phyloP scores from a whole-genome alignment of 805 yeast species.

The Nakazawaea anatomiae region DNA sequence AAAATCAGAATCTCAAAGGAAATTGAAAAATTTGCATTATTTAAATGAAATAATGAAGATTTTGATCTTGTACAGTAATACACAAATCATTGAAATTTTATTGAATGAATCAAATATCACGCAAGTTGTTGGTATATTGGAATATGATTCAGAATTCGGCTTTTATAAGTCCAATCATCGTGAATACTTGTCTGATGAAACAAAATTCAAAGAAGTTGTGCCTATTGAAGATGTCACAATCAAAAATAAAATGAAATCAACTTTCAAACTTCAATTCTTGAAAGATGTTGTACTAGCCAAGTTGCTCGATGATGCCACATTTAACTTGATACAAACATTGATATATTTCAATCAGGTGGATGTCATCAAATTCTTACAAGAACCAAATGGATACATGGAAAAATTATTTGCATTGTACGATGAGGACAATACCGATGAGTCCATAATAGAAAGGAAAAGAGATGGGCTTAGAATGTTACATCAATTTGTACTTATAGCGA shows the following conservation, averaged over 20 bases:
- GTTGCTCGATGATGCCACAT: constrained; percentile 73
- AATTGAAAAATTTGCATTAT: constrained; percentile 52
- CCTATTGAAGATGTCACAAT: constrained; percentile 50
- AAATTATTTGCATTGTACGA: constrained; percentile 56
- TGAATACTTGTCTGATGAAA: constrained; percentile 49
- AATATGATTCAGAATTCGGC: constrained; percentile 87
- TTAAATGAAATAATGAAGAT: constrained; percentile 73
- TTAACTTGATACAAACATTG: constrained; percentile 58
- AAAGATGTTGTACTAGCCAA: constrained; percentile 85
- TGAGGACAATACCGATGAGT: constrained; percentile 2
- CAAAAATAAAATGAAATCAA: constrained; percentile 57
- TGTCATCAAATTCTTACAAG: constrained; percentile 53
- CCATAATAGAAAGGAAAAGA: constrained; percentile 30
- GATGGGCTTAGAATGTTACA: constrained; percentile 77
- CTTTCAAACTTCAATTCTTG: constrained; percentile 72
- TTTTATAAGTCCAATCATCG: constrained; percentile 75
- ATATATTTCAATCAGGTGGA: constrained; percentile 66
- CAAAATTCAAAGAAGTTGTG: constrained; percentile 65
- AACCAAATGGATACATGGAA: constrained; percentile 44
- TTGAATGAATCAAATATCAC: constrained; percentile 44
- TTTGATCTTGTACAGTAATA: constrained; percentile 66
- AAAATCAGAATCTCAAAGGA: constrained; percentile 46
- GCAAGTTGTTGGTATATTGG: constrained; percentile 74
- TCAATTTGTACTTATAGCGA: constrained; percentile 74
- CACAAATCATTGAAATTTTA: constrained; percentile 50